Evolutionary conservation across 2,329 filamentous ascomycete species (phyloP), one percentile per base, ranked within the genome.

Genomic region (Fusarium annulatum): DNA sequence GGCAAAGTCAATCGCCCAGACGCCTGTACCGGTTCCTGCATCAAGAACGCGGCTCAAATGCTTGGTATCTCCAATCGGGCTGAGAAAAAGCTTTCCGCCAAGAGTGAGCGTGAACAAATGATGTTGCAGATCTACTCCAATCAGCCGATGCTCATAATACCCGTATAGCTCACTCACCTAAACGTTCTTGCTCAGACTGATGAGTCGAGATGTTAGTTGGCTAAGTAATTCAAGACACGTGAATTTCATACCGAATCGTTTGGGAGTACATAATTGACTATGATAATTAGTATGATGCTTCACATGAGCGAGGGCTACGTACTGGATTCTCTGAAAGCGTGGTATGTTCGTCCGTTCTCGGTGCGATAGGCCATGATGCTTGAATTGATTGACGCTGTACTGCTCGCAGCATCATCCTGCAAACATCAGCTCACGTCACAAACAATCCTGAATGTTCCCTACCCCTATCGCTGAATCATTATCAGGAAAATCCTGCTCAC

Each of bases 1-100:
- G 9, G 79, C 79, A 70, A 86, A 82, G 63, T 87, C 86, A 15
- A 87, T 83, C 8, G 82, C 81, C 83, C 84, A 85, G 14, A 81
- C 77, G 23, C 85, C 85, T 6, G 86, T 88, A 0, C 86, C 86
- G 4, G 85, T 87, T n/a, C 86, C 86, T 33, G 86, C 75, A 75
- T 88, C 86, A 3, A 88, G 79, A 12, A 84, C 79, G 8, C 77
- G 79, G 10, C 67, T 56, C 16, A 80, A 52, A 2, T 72, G 75
- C 19, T 56, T 76, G 9, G 78, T 66, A 16, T 63, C 65, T 11
- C 64, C 74, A 7, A 72, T 57, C 1, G 83, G 83, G 4, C 72
- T 74, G 0, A 78, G 45, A 42, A 72, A 79, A 0, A 83, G 75
- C 46, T 79, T 79, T 16, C 77, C 76, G 2, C 79, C 77, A 21